Conservation (phyloP, 768 basidiomycete genomes). For the Auricularia auricula-judae region DNA sequence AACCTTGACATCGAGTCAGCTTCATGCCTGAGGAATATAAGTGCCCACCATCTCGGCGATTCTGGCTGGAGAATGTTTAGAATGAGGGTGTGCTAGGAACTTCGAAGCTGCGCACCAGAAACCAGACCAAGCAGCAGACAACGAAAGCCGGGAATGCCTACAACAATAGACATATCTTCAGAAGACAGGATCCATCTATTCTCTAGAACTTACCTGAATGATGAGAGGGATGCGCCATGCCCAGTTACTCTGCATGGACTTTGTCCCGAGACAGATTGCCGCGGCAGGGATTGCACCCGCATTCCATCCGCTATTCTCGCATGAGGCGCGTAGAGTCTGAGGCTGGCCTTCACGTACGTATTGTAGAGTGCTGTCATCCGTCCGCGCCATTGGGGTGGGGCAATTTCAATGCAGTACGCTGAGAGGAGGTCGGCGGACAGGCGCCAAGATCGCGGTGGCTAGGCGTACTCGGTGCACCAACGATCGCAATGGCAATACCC, state of each 20-base stretch:
- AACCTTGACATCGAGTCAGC: not conserved
- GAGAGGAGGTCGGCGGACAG: not conserved
- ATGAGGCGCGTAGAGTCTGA: not conserved
- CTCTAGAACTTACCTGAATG: conserved; percentile 7
- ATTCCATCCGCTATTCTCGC: conserved; percentile 7
- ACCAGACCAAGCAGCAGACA: conserved; percentile 14
- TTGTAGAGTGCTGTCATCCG: conserved; percentile 8
- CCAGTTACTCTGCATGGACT: conserved; percentile 11
- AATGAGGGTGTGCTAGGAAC: conserved; percentile 1
- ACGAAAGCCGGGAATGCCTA: conserved; percentile 10
- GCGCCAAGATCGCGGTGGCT: not conserved
- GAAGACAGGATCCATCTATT: not conserved
- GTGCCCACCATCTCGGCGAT: not conserved
- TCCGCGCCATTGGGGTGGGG: conserved; percentile 18
- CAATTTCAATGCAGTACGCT: conserved; percentile 22
- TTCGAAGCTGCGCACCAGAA: conserved; percentile 14
- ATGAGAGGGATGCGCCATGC: conserved; percentile 18
- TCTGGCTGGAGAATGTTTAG: not conserved
- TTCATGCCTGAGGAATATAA: no score
- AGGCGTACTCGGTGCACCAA: conserved; percentile 11
- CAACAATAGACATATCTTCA: not conserved
- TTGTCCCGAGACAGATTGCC: conserved; percentile 12
- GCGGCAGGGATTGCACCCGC: conserved; percentile 13
- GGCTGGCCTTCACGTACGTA: conserved; percentile 1
- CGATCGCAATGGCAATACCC: conserved; percentile 6